Base-by-base conservation (phyloP, 192 early-diverging fungal species). In the Entrophospora sp. region DNA sequence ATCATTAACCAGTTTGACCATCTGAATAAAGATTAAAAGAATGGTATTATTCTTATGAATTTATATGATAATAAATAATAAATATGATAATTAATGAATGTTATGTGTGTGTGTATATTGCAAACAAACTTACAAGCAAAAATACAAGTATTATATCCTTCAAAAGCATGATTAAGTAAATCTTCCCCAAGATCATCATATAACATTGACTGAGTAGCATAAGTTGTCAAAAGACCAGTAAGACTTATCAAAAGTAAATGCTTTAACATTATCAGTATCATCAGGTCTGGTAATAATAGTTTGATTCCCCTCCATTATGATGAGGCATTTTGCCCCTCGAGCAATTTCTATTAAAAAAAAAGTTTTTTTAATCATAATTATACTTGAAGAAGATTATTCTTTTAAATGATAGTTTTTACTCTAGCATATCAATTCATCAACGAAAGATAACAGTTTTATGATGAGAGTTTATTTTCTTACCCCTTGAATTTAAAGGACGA, bases 111-210 rank as follows among this genome's bases (percentile, higher is more conserved):
- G 22, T 42, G 27, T 61, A 14, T 8, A 18, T 62, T 42, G 7
- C 28, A 44, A 24, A 40, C 18, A 14, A 52, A 66, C 79, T 78
- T 84, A 87, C 82, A 97, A 10, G 95, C 95, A 73, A 97, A 94
- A 38, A 97, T 85, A 75, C 92, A 95, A 42, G 84, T 87, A 72
- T 97, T 93, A 76, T 93, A 97, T 25, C 95, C 95, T 16, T 81
- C 80, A 51, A 97, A 86, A 2, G 93, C 87, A 66, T 96, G 93
- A 48, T 88, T 83, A 4, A 96, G 77, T 20, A 97, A 68, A 12
- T 91, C 85, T 28, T 73, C 73, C 5, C 91, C 92, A 18, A 94
- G 78, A 38, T 87, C 85, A 31, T 81, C 77, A 70, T 90, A 96
- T 24, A 96, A 81, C 1, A 61, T 73, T 62, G 83, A 66, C 61